A percentile compares a stretch with the other conserved stretches of the same genome.
phyloP scores from a whole-genome alignment of 1,284 basidiomycete genomes.

The Fomes fomentarius region DNA sequence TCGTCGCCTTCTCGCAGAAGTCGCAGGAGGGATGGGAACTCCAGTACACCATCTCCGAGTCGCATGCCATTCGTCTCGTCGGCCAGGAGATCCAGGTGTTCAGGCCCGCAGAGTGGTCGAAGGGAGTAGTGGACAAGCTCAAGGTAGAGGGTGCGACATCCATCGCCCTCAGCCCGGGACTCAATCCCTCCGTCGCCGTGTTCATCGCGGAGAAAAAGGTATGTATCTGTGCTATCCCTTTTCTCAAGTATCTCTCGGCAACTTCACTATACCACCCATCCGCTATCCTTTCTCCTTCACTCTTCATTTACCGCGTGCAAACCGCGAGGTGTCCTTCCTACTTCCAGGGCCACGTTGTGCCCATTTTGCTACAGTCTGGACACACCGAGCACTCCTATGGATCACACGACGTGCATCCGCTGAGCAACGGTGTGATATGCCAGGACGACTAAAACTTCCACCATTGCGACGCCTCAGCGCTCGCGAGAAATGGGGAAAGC shows the following conservation, averaged over 20 bases:
- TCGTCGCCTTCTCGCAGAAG: conserved; percentile 85
- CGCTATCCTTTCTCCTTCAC: not conserved
- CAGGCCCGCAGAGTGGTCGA: conserved; percentile 76
- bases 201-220: conserved; percentile 96
- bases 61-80: conserved; percentile 85
- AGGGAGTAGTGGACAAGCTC: conserved; percentile 81
- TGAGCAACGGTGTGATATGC: too few species aligned
- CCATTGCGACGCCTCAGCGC: too few species aligned
- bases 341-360: too few species aligned
- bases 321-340: not conserved
- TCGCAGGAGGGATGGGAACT: conserved; percentile 85
- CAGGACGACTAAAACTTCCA: too few species aligned
- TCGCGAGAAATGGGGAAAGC: too few species aligned
- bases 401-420: too few species aligned
- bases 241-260: not conserved
- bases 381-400: too few species aligned
- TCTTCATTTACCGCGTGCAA: not conserved
- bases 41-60: conserved; percentile 91
- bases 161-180: conserved; percentile 79
- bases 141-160: conserved; percentile 81
- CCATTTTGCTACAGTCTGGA: not conserved
- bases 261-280: too few species aligned
- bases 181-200: conserved; percentile 84
- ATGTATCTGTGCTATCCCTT: conserved; percentile 14
- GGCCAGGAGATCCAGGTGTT: conserved; percentile 90